A percentile compares a stretch with the other conserved stretches of the same genome.
Conservation (phyloP, 768 basidiomycete genomes). For the Wakefieldia striispora region DNA sequence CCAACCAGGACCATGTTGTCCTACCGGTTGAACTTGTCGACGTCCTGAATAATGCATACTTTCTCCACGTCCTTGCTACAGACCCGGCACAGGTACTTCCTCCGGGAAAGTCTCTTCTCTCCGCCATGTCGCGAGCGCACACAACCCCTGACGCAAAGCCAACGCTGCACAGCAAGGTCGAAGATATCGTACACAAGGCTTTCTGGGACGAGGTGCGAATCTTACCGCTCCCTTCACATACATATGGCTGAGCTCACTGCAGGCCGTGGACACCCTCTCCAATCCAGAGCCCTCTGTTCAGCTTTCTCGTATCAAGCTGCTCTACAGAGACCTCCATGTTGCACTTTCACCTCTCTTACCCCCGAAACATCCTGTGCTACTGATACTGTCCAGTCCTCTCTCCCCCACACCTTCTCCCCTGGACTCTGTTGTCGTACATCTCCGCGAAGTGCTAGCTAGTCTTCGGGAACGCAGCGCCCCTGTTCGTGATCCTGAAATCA, state of each 20-base stretch:
- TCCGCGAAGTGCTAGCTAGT: conserved; percentile 51
- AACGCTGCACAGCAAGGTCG: conserved; percentile 47
- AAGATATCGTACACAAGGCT: conserved; percentile 51
- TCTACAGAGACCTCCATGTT: conserved; percentile 54
- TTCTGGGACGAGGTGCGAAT: conserved; percentile 73
- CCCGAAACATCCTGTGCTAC: conserved; percentile 46
- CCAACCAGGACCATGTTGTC: conserved; percentile 20
- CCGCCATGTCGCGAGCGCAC: conserved; percentile 46
- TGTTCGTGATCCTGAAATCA: conserved; percentile 54
- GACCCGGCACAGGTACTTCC: conserved; percentile 62
- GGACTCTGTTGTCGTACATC: conserved; percentile 49
- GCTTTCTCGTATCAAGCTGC: conserved; percentile 52
- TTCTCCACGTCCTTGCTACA: conserved; percentile 65
- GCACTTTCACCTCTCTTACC: conserved; percentile 60
- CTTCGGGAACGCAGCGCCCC: conserved; percentile 68
- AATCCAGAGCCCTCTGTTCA: conserved; percentile 58
- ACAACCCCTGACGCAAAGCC: conserved; percentile 16
- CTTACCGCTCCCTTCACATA: conserved; percentile 4
- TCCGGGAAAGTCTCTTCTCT: conserved; percentile 68
- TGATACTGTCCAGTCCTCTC: conserved; percentile 53
- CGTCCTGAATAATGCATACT: conserved; percentile 56
- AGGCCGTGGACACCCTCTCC: conserved; percentile 59
- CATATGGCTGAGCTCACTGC: conserved; percentile 20
- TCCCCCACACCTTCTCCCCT: conserved; percentile 70
- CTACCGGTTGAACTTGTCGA: conserved; percentile 59